Evolutionary conservation across 2,329 filamentous ascomycete species (phyloP).

Genomic region (Fusarium dimerum): DNA sequence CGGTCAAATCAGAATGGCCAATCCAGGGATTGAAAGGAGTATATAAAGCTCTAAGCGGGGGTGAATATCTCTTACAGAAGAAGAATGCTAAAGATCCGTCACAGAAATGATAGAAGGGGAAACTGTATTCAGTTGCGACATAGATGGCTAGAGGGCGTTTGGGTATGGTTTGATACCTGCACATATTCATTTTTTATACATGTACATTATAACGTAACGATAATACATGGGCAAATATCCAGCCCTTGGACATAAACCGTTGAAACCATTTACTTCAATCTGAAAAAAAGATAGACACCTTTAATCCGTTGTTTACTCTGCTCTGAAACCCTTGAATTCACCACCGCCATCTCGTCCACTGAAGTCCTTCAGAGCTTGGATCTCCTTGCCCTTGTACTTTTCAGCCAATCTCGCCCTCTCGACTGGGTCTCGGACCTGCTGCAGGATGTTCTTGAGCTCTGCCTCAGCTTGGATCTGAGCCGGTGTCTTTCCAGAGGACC

Average conservation of each 20-base stretch:
- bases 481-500: slow-evolving; percentile 23
- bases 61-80: slow-evolving; percentile 48
- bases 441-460: slow-evolving; percentile 13
- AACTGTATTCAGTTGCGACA: background rate
- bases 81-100: slow-evolving; percentile 8
- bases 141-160: no score
- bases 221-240: background rate
- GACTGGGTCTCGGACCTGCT: slow-evolving; percentile 2
- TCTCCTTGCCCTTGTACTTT: slow-evolving; percentile 23
- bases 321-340: slow-evolving; percentile 31
- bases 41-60: slow-evolving; percentile 44
- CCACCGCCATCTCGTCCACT: slow-evolving; percentile 32
- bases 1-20: slow-evolving; percentile 41
- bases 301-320: slow-evolving; percentile 27
- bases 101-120: slow-evolving; percentile 1
- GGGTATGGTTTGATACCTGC: background rate
- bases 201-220: background rate
- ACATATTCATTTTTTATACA: background rate
- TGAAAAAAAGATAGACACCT: background rate
- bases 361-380: slow-evolving; percentile 29
- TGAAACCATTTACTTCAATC: background rate
- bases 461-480: slow-evolving; percentile 13
- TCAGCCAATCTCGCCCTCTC: slow-evolving; percentile 10
- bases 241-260: slow-evolving; percentile 1
- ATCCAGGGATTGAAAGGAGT: slow-evolving; percentile 49